Evolutionary conservation across 2,329 filamentous ascomycete genomes (phyloP), one percentile per base, ranked within the genome.

Genomic region (Fusarium duplospermum): DNA sequence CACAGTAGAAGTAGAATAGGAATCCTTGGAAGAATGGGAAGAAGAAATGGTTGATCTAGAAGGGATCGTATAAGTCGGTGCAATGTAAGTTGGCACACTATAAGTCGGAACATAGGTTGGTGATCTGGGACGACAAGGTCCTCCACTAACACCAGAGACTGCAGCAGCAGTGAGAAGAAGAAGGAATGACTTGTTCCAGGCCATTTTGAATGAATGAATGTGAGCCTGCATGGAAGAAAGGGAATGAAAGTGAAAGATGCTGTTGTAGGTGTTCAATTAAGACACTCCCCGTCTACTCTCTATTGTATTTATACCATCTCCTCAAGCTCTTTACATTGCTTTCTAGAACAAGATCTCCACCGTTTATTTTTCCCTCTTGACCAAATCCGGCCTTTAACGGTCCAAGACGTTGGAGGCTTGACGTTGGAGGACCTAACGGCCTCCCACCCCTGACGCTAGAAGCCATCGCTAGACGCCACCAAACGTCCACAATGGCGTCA

Each of bases 101-200:
- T 59, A 59, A n/a, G 56, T 59, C 35, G 56, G 35, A 59, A 60
- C 38, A 29, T 60, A 66, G 45, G 68, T 71, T 18, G 68, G 54
- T 11, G 42, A 66, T 16, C 72, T 66, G 57, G 72, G 72, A n/a
- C 69, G 71, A 18, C 72, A 74, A 29, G 62, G 72, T 5, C 72
- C 72, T 36, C 50, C 72, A 4, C 62, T 57, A 16, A 72, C 47
- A 8, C 54, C 31, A n/a, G 42, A 8, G 7, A 75, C 54, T 47
- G 56, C 60, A 6, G 58, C 57, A 63, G 63, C 45, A 60, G 62
- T 42, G 27, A 75, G 45, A 40, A 74, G 42, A 67, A 70, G 18
- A 74, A 75, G 9, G 72, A 72, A 64, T 13, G 72, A 72, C 24
- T 60, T 67, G 52, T 59, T 16, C 71, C 72, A 72, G 58, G 68